These are phyloP conservation scores for Vigna trinervia DNA, from an alignment of 306 rosid species.

Conservation along the genomic window DNA sequence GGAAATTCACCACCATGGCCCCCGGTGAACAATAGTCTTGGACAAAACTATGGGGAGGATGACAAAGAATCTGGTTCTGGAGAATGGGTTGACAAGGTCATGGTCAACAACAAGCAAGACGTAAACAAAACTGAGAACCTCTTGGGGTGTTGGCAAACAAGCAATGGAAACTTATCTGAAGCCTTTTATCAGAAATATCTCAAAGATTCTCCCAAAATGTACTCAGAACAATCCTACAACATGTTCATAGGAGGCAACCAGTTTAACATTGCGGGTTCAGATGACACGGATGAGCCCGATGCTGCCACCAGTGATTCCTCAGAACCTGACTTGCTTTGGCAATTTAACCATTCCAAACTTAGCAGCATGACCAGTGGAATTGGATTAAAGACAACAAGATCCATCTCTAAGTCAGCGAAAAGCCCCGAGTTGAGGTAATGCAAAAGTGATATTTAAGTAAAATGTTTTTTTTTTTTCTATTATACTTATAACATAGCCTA, in stretches of 20 bases:
- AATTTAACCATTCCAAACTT: slow-evolving; percentile 79
- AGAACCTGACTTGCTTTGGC: slow-evolving; percentile 95
- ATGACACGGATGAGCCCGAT: slow-evolving; percentile 83
- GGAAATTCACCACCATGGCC: slow-evolving; percentile 94
- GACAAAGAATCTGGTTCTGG: slow-evolving; percentile 75
- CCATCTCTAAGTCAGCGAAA: slow-evolving; percentile 58
- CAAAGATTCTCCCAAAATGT: slow-evolving; percentile 74
- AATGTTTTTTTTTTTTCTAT: neutral
- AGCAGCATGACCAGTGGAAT: slow-evolving; percentile 58
- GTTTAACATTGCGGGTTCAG: slow-evolving; percentile 63
- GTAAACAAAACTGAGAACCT: slow-evolving; percentile 64
- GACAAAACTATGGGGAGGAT: slow-evolving; percentile 63
- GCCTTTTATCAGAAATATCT: slow-evolving; percentile 83
- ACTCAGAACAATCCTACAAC: slow-evolving; percentile 70
- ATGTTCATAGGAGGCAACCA: slow-evolving; percentile 69
- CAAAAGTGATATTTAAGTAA: neutral
- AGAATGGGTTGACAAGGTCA: slow-evolving; percentile 96
- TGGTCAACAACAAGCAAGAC: slow-evolving; percentile 98
- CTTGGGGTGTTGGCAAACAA: slow-evolving; percentile 73
- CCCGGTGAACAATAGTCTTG: slow-evolving; percentile 65
- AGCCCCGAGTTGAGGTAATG: slow-evolving; percentile 82
- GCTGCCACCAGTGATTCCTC: slow-evolving; percentile 98
- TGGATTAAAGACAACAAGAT: slow-evolving; percentile 61
- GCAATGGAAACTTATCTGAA: slow-evolving; percentile 71
- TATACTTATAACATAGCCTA: neutral